Percentiles rank a stretch among this genome's conserved stretches.
phyloP scores from a whole-genome alignment of 148 eudicot species.

The Dianthus caryophyllus region DNA sequence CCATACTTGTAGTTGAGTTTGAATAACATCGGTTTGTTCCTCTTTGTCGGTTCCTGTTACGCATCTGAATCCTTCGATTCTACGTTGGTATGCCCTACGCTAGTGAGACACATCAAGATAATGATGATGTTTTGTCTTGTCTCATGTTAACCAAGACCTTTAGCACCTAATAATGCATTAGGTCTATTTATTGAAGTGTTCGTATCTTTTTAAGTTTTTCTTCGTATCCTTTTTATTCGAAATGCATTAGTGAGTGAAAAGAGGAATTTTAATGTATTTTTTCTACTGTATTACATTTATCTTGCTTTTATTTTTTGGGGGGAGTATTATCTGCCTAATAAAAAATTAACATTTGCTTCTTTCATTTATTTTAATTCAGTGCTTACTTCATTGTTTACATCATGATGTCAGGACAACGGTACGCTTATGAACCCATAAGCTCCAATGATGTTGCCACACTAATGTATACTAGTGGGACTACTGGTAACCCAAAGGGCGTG shows the following conservation, averaged over 20 bases:
- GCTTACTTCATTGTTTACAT: conserved; percentile 1
- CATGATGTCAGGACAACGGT: conserved; percentile 54
- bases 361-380: neutral
- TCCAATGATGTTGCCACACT: conserved; percentile 81
- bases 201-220: too few species aligned
- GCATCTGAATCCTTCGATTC: neutral
- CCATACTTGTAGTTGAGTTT: neutral
- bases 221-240: too few species aligned
- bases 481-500: conserved; percentile 94
- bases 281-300: neutral
- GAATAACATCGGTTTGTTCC: neutral
- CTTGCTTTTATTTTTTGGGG: too few species aligned
- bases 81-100: neutral
- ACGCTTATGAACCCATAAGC: conserved; percentile 63
- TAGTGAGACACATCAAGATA: neutral
- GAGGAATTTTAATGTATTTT: neutral
- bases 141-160: neutral
- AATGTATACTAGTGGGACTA: conserved; percentile 94
- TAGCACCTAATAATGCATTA: too few species aligned
- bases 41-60: neutral
- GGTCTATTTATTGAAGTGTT: neutral
- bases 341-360: too few species aligned
- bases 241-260: too few species aligned
- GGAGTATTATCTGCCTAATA: neutral
- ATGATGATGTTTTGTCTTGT: neutral